Evolutionary conservation across 371 early-diverging fungal species (phyloP).

Genomic region (Mortierella sp.): DNA sequence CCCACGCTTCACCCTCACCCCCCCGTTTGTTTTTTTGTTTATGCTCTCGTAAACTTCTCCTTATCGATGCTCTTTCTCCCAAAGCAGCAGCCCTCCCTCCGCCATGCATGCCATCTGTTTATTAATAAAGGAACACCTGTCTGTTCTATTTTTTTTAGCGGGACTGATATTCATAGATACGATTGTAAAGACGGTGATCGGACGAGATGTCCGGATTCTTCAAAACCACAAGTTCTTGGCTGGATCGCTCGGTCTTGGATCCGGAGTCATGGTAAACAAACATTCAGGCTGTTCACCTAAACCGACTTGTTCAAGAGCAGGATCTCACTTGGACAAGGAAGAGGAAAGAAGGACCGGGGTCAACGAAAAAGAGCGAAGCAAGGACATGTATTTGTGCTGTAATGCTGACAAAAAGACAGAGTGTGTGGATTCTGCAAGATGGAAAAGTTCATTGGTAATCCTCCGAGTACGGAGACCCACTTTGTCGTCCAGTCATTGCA

Average conservation of each 20-base stretch:
- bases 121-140: not conserved
- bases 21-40: not conserved
- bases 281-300: too few species aligned
- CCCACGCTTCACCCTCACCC: not conserved
- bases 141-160: conserved; percentile 18
- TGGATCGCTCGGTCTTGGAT: conserved; percentile 52
- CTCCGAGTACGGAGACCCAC: not conserved
- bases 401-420: not conserved
- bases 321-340: not conserved
- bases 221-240: conserved; percentile 56
- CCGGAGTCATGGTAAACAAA: conserved; percentile 51
- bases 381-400: not conserved
- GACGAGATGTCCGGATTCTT: conserved; percentile 46
- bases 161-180: conserved; percentile 53
- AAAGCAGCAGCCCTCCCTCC: not conserved
- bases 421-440: not conserved
- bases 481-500: not conserved
- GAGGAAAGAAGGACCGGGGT: not conserved
- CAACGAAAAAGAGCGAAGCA: not conserved
- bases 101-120: not conserved
- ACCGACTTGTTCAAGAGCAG: too few species aligned
- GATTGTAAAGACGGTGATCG: conserved; percentile 31
- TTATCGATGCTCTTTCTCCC: conserved; percentile 1
- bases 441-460: not conserved
- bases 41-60: not conserved